Percentiles rank a stretch among this genome's conserved stretches.
Conservation (phyloP, 1,284 basidiomycete species). For the Austroboletus rostrupii region DNA sequence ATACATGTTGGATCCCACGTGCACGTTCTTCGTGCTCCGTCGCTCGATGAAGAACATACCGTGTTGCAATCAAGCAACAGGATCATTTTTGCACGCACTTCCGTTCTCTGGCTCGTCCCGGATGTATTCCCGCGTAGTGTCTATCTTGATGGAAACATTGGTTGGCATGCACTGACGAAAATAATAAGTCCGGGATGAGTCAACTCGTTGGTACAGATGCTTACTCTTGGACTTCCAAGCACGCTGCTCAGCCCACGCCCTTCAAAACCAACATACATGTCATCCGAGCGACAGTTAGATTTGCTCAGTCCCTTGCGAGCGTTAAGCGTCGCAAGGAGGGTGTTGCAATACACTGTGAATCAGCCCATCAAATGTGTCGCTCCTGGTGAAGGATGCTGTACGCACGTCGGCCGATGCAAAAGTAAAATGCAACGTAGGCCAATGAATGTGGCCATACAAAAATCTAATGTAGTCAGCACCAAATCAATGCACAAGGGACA, state of each 20-base stretch:
- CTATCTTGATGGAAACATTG: slow-evolving; percentile 22
- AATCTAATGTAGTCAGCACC: slow-evolving; percentile 25
- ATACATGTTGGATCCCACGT: too few relatives aligned
- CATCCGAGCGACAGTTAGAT: background rate
- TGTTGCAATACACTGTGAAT: slow-evolving; percentile 41
- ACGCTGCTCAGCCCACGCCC: background rate
- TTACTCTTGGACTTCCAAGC: slow-evolving; percentile 2
- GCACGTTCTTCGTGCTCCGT: background rate
- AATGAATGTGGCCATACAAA: slow-evolving; percentile 37
- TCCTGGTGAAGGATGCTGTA: background rate
- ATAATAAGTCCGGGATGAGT: background rate
- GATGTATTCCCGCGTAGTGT: slow-evolving; percentile 17
- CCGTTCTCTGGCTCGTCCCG: slow-evolving; percentile 1
- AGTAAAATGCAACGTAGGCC: slow-evolving; percentile 49
- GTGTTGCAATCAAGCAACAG: background rate
- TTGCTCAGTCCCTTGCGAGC: slow-evolving; percentile 36
- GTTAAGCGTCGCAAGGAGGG: slow-evolving; percentile 46
- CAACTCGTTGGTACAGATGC: background rate
- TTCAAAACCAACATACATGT: slow-evolving; percentile 11
- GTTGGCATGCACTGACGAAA: slow-evolving; percentile 6
- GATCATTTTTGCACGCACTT: background rate
- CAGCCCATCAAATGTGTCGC: background rate
- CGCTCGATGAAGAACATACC: background rate
- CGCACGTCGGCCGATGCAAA: slow-evolving; percentile 45
- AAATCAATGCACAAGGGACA: background rate